Conservation (phyloP, 2,329 filamentous ascomycete genomes). For the Clarireedia monteithiana region DNA sequence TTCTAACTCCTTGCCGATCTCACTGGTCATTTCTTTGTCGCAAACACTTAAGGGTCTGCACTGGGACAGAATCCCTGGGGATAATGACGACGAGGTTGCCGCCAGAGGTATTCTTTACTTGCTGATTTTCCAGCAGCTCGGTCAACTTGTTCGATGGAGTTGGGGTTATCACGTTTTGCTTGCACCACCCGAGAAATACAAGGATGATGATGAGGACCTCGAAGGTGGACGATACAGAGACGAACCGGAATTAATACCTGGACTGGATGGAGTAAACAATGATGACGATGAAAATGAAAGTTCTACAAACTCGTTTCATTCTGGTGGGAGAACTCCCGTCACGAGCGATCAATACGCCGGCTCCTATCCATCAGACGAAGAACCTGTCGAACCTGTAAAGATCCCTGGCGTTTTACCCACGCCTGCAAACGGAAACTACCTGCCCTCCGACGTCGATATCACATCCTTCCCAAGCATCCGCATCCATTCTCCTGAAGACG, state of each 20-base stretch:
- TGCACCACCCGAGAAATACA: slow-evolving; percentile 71
- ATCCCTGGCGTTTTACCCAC: slow-evolving; percentile 17
- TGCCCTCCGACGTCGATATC: slow-evolving; percentile 36
- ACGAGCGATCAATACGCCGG: slow-evolving; percentile 24
- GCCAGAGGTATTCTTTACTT: slow-evolving; percentile 92
- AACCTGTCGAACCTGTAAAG: slow-evolving; percentile 33
- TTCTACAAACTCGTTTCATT: slow-evolving; percentile 25
- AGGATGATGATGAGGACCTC: slow-evolving; percentile 39
- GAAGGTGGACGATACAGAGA: slow-evolving; percentile 50
- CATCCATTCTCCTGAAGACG: slow-evolving; percentile 22
- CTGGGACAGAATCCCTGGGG: slow-evolving; percentile 84
- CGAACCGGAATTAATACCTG: slow-evolving; percentile 41
- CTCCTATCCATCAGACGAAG: slow-evolving; percentile 34
- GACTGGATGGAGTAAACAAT: slow-evolving; percentile 32
- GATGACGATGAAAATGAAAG: slow-evolving; percentile 13
- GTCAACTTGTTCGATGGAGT: slow-evolving; percentile 91
- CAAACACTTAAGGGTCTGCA: slow-evolving; percentile 87
- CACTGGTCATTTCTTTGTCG: slow-evolving; percentile 85
- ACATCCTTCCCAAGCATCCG: slow-evolving; percentile 54
- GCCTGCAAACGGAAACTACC: slow-evolving; percentile 19
- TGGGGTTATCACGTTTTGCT: slow-evolving; percentile 95
- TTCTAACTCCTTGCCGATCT: slow-evolving; percentile 95
- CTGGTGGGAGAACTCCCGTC: slow-evolving; percentile 28
- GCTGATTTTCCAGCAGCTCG: slow-evolving; percentile 94
- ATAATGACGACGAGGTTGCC: slow-evolving; percentile 91